These are phyloP conservation scores for Penicillium fuscoglaucum DNA, from an alignment of 2,329 filamentous ascomycete species.

Conservation along the genomic window DNA sequence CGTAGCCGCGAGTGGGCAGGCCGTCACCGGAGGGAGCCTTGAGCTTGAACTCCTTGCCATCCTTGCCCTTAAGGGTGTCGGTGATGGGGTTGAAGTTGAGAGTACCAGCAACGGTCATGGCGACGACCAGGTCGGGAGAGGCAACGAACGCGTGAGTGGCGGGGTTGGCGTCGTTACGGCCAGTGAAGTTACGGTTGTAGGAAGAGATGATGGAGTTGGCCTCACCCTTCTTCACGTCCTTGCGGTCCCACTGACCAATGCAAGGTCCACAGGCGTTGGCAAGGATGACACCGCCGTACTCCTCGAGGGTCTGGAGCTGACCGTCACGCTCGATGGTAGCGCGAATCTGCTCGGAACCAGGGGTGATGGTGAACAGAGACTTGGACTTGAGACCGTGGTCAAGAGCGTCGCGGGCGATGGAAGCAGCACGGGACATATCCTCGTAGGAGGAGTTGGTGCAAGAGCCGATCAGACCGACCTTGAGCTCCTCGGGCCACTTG, in stretches of 20 bases:
- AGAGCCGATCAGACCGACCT: conserved; percentile 94
- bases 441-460: conserved; percentile 91
- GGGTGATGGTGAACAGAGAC: conserved; percentile 89
- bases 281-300: conserved; percentile 91
- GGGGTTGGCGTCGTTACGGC: conserved; percentile 94
- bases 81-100: conserved; percentile 94
- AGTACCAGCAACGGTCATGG: conserved; percentile 77
- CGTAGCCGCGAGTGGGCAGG: conserved; percentile 79
- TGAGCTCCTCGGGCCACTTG: conserved; percentile 93
- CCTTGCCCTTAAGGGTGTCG: conserved; percentile 88
- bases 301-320: conserved; percentile 90
- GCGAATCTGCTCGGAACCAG: conserved; percentile 94
- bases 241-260: conserved; percentile 94
- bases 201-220: conserved; percentile 97
- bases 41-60: conserved; percentile 94
- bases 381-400: conserved; percentile 93
- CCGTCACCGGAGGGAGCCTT: conserved; percentile 75
- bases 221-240: conserved; percentile 90
- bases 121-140: conserved; percentile 85
- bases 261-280: conserved; percentile 93
- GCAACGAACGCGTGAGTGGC: conserved; percentile 92
- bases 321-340: conserved; percentile 89
- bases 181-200: conserved; percentile 99
- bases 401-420: conserved; percentile 87
- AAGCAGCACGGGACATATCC: conserved; percentile 92